A percentile compares a stretch with the other conserved stretches of the same genome.
These are phyloP conservation scores for Sporothrix globosa DNA, from an alignment of 2,329 filamentous ascomycete species.

Conservation along the genomic window DNA sequence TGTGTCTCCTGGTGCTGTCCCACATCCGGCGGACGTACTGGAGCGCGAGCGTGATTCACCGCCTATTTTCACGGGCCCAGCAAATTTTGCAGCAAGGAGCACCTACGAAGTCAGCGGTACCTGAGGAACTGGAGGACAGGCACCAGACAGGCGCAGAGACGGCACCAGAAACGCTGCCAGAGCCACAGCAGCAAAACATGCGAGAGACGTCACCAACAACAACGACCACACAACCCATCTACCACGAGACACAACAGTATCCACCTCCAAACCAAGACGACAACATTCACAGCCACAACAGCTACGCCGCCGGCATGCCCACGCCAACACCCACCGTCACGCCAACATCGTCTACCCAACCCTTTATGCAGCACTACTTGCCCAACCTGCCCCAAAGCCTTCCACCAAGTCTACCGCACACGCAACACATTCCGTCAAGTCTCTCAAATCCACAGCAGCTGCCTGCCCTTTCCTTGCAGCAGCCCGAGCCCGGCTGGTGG, in stretches of 20 bases:
- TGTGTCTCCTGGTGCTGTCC: slow-evolving; percentile 18
- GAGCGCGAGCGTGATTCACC: slow-evolving; percentile 20
- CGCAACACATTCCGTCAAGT: background rate
- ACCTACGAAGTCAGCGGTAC: background rate
- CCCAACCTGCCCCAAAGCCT: background rate
- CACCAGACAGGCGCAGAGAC: background rate
- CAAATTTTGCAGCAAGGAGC: slow-evolving; percentile 7
- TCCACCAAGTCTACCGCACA: background rate
- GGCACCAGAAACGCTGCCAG: background rate
- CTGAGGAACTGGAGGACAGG: background rate
- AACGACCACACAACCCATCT: background rate
- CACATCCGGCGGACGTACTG: slow-evolving; percentile 24
- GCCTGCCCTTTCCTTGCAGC: background rate
- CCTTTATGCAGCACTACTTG: background rate
- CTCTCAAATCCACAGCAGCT: background rate
- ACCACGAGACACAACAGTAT: background rate
- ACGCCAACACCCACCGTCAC: background rate
- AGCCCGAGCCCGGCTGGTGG: slow-evolving; percentile 12
- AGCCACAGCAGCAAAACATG: background rate
- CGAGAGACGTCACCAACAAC: background rate
- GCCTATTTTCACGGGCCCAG: slow-evolving; percentile 21
- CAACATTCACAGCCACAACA: background rate
- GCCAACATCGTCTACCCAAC: background rate
- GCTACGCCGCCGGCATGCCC: background rate
- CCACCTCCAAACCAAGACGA: background rate